Percentiles rank a stretch among this genome's conserved stretches.
Evolutionary conservation across 805 yeast species (phyloP).

Genomic region (Kuraishia borneana): DNA sequence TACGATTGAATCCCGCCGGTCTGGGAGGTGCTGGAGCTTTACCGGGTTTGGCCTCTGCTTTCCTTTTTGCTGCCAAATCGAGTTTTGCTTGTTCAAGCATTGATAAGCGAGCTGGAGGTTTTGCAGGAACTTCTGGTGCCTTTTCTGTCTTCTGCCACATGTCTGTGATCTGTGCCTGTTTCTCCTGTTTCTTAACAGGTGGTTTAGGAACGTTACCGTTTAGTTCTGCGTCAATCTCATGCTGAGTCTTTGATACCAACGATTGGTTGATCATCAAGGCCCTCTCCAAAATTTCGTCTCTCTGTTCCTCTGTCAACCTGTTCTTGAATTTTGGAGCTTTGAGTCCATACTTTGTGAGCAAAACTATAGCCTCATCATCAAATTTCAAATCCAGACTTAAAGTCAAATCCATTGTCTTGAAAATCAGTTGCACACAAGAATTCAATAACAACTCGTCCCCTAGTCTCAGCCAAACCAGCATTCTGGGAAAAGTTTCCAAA

Average conservation of each 20-base stretch:
- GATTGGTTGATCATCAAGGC: constrained; percentile 44
- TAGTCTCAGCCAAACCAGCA: constrained; percentile 72
- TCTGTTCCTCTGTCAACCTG: constrained; percentile 57
- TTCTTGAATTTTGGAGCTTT: constrained; percentile 60
- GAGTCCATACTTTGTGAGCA: constrained; percentile 53
- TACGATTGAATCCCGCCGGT: constrained; percentile 41
- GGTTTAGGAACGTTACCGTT: constrained; percentile 3
- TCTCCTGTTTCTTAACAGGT: constrained; percentile 6
- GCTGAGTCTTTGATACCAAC: constrained; percentile 37
- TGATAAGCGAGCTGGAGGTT: constrained; percentile 15
- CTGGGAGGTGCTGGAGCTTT: constrained; percentile 37
- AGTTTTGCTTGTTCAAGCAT: constrained; percentile 26
- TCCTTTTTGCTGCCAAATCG: constrained; percentile 9
- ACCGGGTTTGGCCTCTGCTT: not conserved
- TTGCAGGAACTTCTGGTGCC: constrained; percentile 10
- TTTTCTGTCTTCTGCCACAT: constrained; percentile 1
- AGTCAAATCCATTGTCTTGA: constrained; percentile 56
- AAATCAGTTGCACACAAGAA: constrained; percentile 63
- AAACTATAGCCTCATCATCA: constrained; percentile 39
- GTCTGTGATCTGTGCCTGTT: not conserved
- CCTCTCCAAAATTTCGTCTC: constrained; percentile 47
- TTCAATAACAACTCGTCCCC: constrained; percentile 67
- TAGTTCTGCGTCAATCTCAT: not conserved
- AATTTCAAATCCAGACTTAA: constrained; percentile 38
- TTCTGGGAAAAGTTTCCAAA: constrained; percentile 51